Base-by-base conservation (phyloP, 352 stramenopile genomes). In the Globisporangium uncinulatum region DNA sequence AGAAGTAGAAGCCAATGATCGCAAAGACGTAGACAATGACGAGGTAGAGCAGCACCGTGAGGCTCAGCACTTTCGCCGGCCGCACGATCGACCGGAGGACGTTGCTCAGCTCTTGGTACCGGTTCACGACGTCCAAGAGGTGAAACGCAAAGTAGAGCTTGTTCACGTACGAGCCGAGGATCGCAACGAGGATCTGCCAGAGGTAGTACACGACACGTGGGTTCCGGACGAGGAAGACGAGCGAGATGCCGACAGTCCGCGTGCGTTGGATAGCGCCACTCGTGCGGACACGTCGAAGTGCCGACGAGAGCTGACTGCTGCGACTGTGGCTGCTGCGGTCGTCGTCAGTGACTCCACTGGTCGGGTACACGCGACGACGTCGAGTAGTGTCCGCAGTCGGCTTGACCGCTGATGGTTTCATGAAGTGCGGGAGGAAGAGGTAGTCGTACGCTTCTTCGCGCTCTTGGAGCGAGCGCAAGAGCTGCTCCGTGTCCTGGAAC, bases 91-190 rank as follows among this genome's bases (percentile, higher is more conserved):
- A 86, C 19, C 77, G 71, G 14, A 89, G 44, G 1, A 92, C 81
- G 51, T 89, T 85, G 56, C 83, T 85, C 4, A 89, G 69, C 32
- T 85, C 74, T 48, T 86, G 81, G 56, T 84, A 92, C n/a, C 77
- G 75, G 44, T 89, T 86, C n/a, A 92, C 69, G 37, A 89, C 63
- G 54, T 92, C 81, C 9, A 92, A 66, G 19, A 92, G 47, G 44
- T 89, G 77, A 44, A 89, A 89, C 20, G 79, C 72, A 54, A 92
- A 92, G 68, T 79, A 92, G 37, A 92, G 73, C 39, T 83, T 86
- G 66, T 86, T 83, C 17, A 92, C 59, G 51, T 83, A 83, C 36
- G 76, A 70, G 4, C 79, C 79, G 13, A 86, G 61, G 19, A 89
- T 70, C 7, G 81, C 74, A 32, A 86, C 67, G 0, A 66, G 52